These are phyloP conservation scores for Paecilomyces variotii DNA, from an alignment of 2,329 filamentous ascomycete species.

Conservation along the genomic window DNA sequence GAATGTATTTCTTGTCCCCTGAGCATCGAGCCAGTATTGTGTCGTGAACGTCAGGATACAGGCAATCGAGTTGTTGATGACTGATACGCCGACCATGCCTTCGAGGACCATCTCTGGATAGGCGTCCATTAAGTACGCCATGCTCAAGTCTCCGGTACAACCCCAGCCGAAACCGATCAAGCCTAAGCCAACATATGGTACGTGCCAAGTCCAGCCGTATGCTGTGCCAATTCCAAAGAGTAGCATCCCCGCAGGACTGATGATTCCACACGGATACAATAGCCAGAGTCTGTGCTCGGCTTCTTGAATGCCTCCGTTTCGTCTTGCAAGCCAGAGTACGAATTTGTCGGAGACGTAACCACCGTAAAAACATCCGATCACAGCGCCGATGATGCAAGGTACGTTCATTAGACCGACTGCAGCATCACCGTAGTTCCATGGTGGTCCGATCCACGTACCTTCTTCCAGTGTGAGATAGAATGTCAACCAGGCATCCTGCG, in stretches of 20 bases:
- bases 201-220: conserved; percentile 46
- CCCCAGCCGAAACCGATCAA: conserved; percentile 55
- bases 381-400: conserved; percentile 39
- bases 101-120: conserved; percentile 52
- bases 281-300: conserved; percentile 49
- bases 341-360: conserved; percentile 51
- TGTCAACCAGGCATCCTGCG: conserved; percentile 53
- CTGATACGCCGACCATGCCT: conserved; percentile 51
- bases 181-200: conserved; percentile 48
- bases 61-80: conserved; percentile 50
- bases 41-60: conserved; percentile 48
- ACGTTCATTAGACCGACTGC: conserved; percentile 52
- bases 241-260: conserved; percentile 46
- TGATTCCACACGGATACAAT: conserved; percentile 41
- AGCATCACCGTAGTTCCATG: conserved; percentile 49
- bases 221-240: conserved; percentile 47
- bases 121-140: conserved; percentile 49
- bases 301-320: conserved; percentile 47
- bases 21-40: conserved; percentile 42
- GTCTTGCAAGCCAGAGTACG: conserved; percentile 47
- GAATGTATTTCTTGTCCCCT: conserved; percentile 41
- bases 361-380: conserved; percentile 50
- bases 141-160: conserved; percentile 49
- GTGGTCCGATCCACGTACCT: conserved; percentile 46
- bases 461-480: conserved; percentile 54